Evolutionary conservation across 169 alveolate species (phyloP).

Genomic region (Hammondia hammondi): DNA sequence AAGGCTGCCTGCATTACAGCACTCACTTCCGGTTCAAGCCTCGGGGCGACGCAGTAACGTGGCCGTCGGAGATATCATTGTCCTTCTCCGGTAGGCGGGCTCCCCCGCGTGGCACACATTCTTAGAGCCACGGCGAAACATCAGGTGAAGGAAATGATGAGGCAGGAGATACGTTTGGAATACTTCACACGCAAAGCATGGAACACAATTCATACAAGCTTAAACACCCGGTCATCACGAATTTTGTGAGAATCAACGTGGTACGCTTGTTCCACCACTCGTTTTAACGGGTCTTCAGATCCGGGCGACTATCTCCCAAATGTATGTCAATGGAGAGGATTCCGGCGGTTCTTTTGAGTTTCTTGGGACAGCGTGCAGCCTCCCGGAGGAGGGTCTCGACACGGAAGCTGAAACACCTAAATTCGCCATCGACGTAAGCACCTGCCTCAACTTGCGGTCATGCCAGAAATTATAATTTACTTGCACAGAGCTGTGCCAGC

Average conservation of each 20-base stretch:
- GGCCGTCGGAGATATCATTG: slow-evolving; percentile 67
- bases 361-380: slow-evolving; percentile 54
- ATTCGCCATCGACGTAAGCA: background rate
- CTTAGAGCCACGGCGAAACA: background rate
- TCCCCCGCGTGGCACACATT: background rate
- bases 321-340: slow-evolving; percentile 69
- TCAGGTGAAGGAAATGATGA: slow-evolving; percentile 62
- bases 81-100: slow-evolving; percentile 51
- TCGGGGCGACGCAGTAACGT: slow-evolving; percentile 59
- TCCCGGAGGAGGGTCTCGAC: slow-evolving; percentile 23
- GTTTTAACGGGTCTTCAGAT: slow-evolving; percentile 19
- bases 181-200: slow-evolving; percentile 50
- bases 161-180: slow-evolving; percentile 40
- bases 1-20: slow-evolving; percentile 28
- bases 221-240: slow-evolving; percentile 38
- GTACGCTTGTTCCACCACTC: background rate
- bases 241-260: slow-evolving; percentile 21
- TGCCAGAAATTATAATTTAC: background rate
- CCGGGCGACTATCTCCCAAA: slow-evolving; percentile 58
- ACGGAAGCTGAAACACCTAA: slow-evolving; percentile 47
- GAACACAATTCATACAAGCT: slow-evolving; percentile 59
- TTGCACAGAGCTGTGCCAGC: slow-evolving; percentile 51
- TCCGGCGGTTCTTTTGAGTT: slow-evolving; percentile 70
- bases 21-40: slow-evolving; percentile 76
- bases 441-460: background rate